These are phyloP conservation scores for Quercus variabilis DNA, from an alignment of 306 rosid genomes.

Conservation along the genomic window DNA sequence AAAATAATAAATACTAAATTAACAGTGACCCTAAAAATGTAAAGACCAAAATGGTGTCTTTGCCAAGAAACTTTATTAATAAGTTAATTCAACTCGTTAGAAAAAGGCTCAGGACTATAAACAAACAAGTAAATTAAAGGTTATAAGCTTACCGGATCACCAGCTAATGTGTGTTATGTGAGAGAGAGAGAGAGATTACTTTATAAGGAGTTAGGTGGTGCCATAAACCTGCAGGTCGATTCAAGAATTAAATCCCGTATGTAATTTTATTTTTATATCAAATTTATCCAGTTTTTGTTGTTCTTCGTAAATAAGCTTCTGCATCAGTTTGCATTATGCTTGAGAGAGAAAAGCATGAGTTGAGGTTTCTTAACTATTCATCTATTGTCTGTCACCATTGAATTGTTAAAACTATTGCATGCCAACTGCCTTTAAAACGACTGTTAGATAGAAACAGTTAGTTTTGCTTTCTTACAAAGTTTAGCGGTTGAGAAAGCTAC, in stretches of 20 bases:
- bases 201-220: too few relatives aligned
- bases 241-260: background rate
- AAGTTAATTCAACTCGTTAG: too few relatives aligned
- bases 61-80: too few relatives aligned
- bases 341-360: slow-evolving; percentile 8
- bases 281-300: background rate
- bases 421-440: slow-evolving; percentile 15
- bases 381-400: background rate
- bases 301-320: background rate
- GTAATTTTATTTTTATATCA: background rate
- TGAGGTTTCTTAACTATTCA: slow-evolving; percentile 24
- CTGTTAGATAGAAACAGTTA: background rate
- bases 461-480: slow-evolving; percentile 34
- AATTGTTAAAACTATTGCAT: background rate
- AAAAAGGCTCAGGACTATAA: too few relatives aligned
- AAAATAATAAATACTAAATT: too few relatives aligned
- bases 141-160: too few relatives aligned
- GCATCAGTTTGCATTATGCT: slow-evolving; percentile 9
- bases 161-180: too few relatives aligned
- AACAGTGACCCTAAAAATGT: too few relatives aligned
- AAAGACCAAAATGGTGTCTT: too few relatives aligned
- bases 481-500: slow-evolving; percentile 43
- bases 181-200: too few relatives aligned
- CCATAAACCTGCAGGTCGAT: too few relatives aligned
- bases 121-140: too few relatives aligned